These are phyloP conservation scores for Trematosphaeria pertusa DNA, from an alignment of 2,329 filamentous ascomycete genomes.

Conservation along the genomic window DNA sequence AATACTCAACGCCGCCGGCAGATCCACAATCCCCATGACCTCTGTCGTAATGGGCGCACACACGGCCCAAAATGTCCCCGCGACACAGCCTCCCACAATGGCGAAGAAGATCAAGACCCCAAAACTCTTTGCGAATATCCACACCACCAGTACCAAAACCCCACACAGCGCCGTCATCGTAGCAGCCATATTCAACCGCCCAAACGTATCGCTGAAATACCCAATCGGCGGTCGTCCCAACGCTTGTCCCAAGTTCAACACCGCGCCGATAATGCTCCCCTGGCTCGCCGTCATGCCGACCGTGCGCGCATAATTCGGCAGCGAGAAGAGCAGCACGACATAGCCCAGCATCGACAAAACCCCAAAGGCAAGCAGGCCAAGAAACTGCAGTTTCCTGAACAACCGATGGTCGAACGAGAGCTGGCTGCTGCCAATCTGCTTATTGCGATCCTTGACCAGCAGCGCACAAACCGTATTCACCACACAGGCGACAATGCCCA, in stretches of 20 bases:
- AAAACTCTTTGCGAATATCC: conserved; percentile 73
- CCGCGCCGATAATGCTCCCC: conserved; percentile 73
- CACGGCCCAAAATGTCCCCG: conserved; percentile 71
- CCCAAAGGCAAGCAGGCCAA: conserved; percentile 71
- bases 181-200: conserved; percentile 75
- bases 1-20: conserved; percentile 73
- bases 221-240: conserved; percentile 76
- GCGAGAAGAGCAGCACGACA: conserved; percentile 76
- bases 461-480: conserved; percentile 70
- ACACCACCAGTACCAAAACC: conserved; percentile 72
- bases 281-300: conserved; percentile 72
- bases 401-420: conserved; percentile 70
- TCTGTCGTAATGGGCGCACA: conserved; percentile 75
- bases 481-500: conserved; percentile 68
- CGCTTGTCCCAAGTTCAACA: conserved; percentile 72
- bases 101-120: conserved; percentile 75
- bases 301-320: conserved; percentile 74
- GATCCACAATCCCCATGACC: conserved; percentile 72
- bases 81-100: conserved; percentile 69
- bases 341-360: conserved; percentile 77
- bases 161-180: conserved; percentile 69
- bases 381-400: conserved; percentile 67
- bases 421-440: conserved; percentile 71
- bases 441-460: conserved; percentile 74
- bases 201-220: conserved; percentile 72